Evolutionary conservation across 2,329 filamentous ascomycete species (phyloP), one percentile per base, ranked within the genome.

Genomic region (Penicillium sumatraense): DNA sequence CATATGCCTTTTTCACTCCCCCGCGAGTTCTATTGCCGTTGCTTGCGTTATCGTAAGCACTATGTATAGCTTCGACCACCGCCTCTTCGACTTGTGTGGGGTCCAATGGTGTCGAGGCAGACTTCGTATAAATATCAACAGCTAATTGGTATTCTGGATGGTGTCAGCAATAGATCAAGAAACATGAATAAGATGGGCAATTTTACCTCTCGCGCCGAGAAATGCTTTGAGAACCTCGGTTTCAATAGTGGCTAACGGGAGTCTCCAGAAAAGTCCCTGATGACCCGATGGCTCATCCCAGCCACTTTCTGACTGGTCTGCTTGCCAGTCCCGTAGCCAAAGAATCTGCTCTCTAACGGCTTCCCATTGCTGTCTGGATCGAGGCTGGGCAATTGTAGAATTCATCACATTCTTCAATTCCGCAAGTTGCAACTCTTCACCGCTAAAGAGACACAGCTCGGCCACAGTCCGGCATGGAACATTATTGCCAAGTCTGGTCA

Each of bases 11-110:
- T 67, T 84, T 87, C 76, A 88, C 82, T 13, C 82, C 82, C 14
- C 86, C 86, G 61, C 86, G 78, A 16, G 80, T 85, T 59, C 79
- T 78, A 64, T 87, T 88, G 26, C 86, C 86, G 63, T 88, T 88
- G 67, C 81, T 87, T 18, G 86, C 85, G 59, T 85, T 86, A 66
- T 88, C 86, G 65, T 88, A 88, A 18, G 80, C 75, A 21, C 81
- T 71, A 70, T 85, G 80, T 16, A 83, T 80, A 33, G 80, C 76
- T 8, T 75, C 76, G 13, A 83, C 70, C 14, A 86, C 75, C 13
- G 81, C 76, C 21, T 74, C 66, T 70, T 87, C 83, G 6, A 85
- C 77, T 24, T 80, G 78, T 0, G 71, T 62, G 7, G 64, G 57
- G n/a, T 72, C 68, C 10, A 85, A 68, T 14, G 76, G 72, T 7